phyloP scores from a whole-genome alignment of 371 early-diverging fungal genomes.

The Rhizomucor pusillus region DNA sequence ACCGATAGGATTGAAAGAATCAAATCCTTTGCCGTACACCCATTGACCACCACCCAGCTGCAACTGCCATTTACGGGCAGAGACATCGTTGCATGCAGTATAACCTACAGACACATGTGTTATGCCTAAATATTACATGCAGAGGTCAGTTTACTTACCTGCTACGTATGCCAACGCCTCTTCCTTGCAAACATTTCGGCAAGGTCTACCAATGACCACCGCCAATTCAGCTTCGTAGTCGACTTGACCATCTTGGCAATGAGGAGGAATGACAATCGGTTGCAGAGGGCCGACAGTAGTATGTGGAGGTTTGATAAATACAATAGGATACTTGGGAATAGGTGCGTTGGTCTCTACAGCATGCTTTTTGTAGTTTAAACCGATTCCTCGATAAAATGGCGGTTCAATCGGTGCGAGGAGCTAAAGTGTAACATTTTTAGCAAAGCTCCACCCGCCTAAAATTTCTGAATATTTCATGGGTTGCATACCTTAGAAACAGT shows the following conservation, averaged over 20 bases:
- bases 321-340: constrained; percentile 52
- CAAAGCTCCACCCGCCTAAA: no score
- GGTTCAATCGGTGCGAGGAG: constrained; percentile 46
- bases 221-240: constrained; percentile 66
- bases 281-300: constrained; percentile 46
- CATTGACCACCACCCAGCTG: constrained; percentile 45
- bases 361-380: constrained; percentile 59
- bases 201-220: constrained; percentile 56
- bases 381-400: constrained; percentile 50
- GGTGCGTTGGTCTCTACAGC: constrained; percentile 48
- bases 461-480: background rate
- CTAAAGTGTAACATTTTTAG: constrained; percentile 7
- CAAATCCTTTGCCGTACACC: constrained; percentile 63
- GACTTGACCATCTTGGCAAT: constrained; percentile 43
- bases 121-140: background rate
- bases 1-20: constrained; percentile 61
- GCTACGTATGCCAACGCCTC: constrained; percentile 53
- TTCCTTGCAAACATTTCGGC: constrained; percentile 46
- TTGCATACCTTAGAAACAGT: constrained; percentile 34
- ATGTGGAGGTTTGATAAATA: constrained; percentile 55
- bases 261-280: constrained; percentile 45
- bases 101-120: constrained; percentile 33
- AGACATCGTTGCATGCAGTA: constrained; percentile 60
- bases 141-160: constrained; percentile 16
- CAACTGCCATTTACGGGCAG: constrained; percentile 59